phyloP scores from a whole-genome alignment of 306 rosid species.

The Prunus mira region DNA sequence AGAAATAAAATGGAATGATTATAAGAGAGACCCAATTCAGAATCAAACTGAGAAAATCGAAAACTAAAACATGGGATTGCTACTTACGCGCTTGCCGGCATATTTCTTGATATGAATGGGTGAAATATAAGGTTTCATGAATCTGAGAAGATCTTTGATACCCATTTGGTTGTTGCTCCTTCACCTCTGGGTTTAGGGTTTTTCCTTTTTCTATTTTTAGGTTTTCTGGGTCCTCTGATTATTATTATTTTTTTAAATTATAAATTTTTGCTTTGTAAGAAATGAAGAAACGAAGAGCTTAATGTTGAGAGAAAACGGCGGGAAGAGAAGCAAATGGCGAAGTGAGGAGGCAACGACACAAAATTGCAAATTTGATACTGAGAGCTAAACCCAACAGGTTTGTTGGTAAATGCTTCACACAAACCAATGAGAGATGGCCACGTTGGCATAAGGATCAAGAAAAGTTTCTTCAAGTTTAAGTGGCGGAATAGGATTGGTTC shows the following conservation, averaged over 20 bases:
- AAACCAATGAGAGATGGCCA: neutral
- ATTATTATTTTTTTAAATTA: neutral
- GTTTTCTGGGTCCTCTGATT: neutral
- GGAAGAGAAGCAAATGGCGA: constrained; percentile 41
- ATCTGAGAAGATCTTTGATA: constrained; percentile 92
- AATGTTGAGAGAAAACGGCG: constrained; percentile 52
- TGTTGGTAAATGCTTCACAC: neutral
- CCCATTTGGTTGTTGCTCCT: constrained; percentile 47
- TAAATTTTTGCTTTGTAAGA: neutral
- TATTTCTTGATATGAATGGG: constrained; percentile 67
- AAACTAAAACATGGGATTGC: neutral
- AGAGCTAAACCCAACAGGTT: no score
- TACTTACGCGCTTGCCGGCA: constrained; percentile 73
- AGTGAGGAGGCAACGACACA: constrained; percentile 24
- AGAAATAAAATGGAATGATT: neutral
- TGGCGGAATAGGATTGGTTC: neutral
- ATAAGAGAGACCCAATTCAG: neutral
- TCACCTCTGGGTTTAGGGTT: constrained; percentile 26
- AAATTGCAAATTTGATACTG: neutral
- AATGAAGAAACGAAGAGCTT: neutral
- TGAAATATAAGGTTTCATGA: constrained; percentile 75
- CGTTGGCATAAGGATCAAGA: neutral
- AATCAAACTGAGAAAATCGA: neutral
- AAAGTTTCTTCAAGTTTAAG: neutral
- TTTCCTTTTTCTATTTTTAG: constrained; percentile 3